Evolutionary conservation across 1,284 basidiomycete species (phyloP).

Genomic region (Ganoderma multipileum): DNA sequence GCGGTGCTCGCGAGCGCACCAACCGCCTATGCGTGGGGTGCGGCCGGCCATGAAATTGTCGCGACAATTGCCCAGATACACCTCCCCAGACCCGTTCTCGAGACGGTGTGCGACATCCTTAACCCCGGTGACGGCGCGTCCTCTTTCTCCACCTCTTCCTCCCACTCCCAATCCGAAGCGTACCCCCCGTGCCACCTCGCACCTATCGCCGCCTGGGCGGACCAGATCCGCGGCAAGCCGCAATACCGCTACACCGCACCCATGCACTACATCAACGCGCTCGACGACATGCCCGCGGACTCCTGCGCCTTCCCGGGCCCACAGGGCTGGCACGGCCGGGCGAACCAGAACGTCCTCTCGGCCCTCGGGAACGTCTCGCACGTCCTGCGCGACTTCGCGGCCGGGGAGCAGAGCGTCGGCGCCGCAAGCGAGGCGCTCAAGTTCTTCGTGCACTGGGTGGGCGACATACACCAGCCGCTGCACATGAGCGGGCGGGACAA

Average conservation of each 20-base stretch:
- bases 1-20: constrained; percentile 30
- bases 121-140: constrained; percentile 48
- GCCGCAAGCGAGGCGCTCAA: constrained; percentile 74
- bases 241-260: constrained; percentile 67
- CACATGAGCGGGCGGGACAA: constrained; percentile 87
- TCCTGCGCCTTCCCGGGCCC: constrained; percentile 82
- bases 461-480: constrained; percentile 91
- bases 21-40: constrained; percentile 36
- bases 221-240: constrained; percentile 57
- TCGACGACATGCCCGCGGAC: constrained; percentile 79
- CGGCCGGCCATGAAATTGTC: constrained; percentile 85
- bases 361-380: constrained; percentile 78
- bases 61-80: constrained; percentile 94
- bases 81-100: constrained; percentile 77
- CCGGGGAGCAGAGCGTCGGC: constrained; percentile 27
- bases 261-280: constrained; percentile 79
- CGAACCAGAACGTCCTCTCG: constrained; percentile 75
- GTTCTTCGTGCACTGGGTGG: constrained; percentile 90
- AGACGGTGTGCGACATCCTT: constrained; percentile 75
- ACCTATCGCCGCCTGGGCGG: constrained; percentile 88
- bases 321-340: constrained; percentile 76
- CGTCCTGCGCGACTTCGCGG: constrained; percentile 59
- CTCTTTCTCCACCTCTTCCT: constrained; percentile 25
- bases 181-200: constrained; percentile 74
- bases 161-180: constrained; percentile 33